Conservation (phyloP, 1,284 basidiomycete genomes). For the Amylostereum areolatum region DNA sequence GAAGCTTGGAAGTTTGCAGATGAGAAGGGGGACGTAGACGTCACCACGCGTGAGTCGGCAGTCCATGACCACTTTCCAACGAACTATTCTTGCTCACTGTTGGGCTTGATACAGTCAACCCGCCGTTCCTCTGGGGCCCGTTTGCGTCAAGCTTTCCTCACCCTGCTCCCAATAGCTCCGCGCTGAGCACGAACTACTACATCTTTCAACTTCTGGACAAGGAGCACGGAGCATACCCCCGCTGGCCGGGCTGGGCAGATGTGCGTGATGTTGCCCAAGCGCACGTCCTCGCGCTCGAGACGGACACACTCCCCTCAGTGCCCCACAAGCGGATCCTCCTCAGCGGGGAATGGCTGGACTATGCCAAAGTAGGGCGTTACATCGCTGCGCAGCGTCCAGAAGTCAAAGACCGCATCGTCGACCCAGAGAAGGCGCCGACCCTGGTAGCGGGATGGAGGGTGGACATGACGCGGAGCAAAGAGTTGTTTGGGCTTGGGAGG, state of each 20-base stretch:
- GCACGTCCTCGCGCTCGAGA: conserved; percentile 14
- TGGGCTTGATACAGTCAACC: conserved; percentile 12
- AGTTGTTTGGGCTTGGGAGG: conserved; percentile 15
- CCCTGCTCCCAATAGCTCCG: background rate
- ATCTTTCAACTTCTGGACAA: conserved; percentile 12
- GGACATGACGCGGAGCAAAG: conserved; percentile 13
- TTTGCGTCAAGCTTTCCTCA: conserved; percentile 11
- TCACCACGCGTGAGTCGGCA: conserved; percentile 15
- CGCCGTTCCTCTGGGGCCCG: conserved; percentile 15
- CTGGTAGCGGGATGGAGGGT: conserved; percentile 6
- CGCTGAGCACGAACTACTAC: conserved; percentile 12
- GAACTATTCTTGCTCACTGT: too few relatives aligned
- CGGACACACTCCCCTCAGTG: conserved; percentile 10
- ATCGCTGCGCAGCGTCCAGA: conserved; percentile 15
- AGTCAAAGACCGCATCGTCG: conserved; percentile 16
- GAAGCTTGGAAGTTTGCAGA: conserved; percentile 22
- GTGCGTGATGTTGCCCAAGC: conserved; percentile 22
- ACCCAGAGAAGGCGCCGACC: conserved; percentile 5
- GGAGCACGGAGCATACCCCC: background rate
- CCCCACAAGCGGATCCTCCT: conserved; percentile 19
- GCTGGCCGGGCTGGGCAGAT: conserved; percentile 11
- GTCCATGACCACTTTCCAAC: too few relatives aligned
- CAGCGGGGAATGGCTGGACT: conserved; percentile 13
- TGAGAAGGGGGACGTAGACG: conserved; percentile 16
- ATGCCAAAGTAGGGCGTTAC: conserved; percentile 15